These are phyloP conservation scores for Phialemoniopsis sp. DNA, from an alignment of 2,329 filamentous ascomycete species.

Conservation along the genomic window DNA sequence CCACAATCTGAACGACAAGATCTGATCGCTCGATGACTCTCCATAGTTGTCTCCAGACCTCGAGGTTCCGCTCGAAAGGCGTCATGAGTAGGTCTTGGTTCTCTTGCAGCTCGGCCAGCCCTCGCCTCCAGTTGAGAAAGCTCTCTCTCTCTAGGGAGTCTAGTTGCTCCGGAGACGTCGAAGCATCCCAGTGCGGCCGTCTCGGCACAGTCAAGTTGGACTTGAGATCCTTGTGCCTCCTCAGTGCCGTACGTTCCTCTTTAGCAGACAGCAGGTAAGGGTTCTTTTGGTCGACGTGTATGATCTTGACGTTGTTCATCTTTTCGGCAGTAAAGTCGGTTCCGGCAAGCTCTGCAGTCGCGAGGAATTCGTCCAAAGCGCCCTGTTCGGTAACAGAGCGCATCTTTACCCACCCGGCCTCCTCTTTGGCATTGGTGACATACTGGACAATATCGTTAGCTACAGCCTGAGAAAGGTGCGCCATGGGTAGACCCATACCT, in stretches of 20 bases:
- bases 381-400: slow-evolving; percentile 96
- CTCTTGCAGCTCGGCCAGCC: slow-evolving; percentile 88
- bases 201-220: slow-evolving; percentile 81
- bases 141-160: slow-evolving; percentile 75
- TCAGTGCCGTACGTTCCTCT: slow-evolving; percentile 74
- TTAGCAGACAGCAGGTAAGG: slow-evolving; percentile 83
- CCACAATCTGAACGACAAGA: slow-evolving; percentile 95
- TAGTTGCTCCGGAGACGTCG: slow-evolving; percentile 78
- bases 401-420: slow-evolving; percentile 99
- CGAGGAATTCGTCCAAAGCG: slow-evolving; percentile 92
- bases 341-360: slow-evolving; percentile 92
- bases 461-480: neutral
- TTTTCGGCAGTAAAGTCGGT: slow-evolving; percentile 99
- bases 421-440: slow-evolving; percentile 83
- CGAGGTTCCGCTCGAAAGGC: slow-evolving; percentile 93
- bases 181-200: slow-evolving; percentile 82
- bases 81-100: slow-evolving; percentile 95
- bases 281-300: slow-evolving; percentile 93
- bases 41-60: slow-evolving; percentile 98
- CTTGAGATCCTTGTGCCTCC: slow-evolving; percentile 80
- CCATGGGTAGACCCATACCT: slow-evolving; percentile 33
- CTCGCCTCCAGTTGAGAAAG: slow-evolving; percentile 83
- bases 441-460: slow-evolving; percentile 51
- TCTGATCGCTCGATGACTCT: slow-evolving; percentile 96
- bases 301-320: slow-evolving; percentile 98